Conservation (phyloP, 306 rosid species). For the Cicer pinnatifidum region DNA sequence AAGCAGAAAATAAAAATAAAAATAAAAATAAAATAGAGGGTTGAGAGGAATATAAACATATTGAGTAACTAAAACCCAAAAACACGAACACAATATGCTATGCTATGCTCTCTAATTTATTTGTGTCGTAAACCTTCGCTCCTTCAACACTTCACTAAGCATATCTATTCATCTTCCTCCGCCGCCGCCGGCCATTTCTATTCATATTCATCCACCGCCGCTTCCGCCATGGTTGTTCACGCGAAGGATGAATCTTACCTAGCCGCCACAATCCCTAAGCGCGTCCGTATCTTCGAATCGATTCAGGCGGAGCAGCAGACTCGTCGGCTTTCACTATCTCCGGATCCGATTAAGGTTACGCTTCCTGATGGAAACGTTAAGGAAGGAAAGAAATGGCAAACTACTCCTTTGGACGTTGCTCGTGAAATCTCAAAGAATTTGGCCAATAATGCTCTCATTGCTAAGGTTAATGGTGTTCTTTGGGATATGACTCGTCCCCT, state of each 20-base stretch:
- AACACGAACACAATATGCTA: constrained; percentile 31
- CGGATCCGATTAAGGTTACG: constrained; percentile 83
- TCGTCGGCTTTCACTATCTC: constrained; percentile 58
- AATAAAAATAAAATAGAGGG: not conserved
- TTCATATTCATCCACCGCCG: constrained; percentile 26
- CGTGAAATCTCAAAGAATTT: constrained; percentile 78
- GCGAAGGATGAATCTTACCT: constrained; percentile 79
- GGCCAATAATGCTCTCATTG: constrained; percentile 75
- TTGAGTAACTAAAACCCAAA: constrained; percentile 4
- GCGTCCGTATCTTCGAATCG: constrained; percentile 62
- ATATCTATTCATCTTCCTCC: constrained; percentile 34
- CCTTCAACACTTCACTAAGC: constrained; percentile 22
- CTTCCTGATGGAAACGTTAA: constrained; percentile 71
- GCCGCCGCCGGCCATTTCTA: constrained; percentile 37
- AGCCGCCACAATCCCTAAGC: constrained; percentile 58
- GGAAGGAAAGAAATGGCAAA: constrained; percentile 76
- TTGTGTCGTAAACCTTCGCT: constrained; percentile 55
- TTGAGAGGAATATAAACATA: not conserved
- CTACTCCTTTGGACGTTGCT: constrained; percentile 81
- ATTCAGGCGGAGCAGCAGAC: constrained; percentile 56
- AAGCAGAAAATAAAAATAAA: too few species aligned
- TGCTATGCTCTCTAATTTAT: constrained; percentile 50
- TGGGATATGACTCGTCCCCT: constrained; percentile 91
- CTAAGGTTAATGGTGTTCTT: constrained; percentile 80
- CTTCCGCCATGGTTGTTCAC: constrained; percentile 51